Evolutionary conservation across 202 grass and related monocot species (phyloP), one percentile per base, ranked within the genome.

Genomic region (Hordeum pubiflorum): DNA sequence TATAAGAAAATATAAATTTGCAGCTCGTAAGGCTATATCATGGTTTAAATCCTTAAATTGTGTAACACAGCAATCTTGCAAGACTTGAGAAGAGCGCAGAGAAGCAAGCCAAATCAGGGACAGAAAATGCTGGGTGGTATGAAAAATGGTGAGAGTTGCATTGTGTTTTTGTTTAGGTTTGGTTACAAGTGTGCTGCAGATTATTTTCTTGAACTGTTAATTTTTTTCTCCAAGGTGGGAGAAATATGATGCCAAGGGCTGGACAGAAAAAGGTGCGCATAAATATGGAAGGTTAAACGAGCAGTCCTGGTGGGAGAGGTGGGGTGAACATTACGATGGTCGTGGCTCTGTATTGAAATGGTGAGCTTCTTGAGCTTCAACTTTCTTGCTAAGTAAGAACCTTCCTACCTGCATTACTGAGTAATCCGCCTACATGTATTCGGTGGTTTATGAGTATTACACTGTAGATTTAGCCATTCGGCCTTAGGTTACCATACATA

Each of bases 171-270:
- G 41, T 69, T 63, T 63, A 41, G 18, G 43, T 89, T 58, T 77
- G 27, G 14, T 80, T 89, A 13, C 11, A 68, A 36, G 4, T 78
- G 18, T 21, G 63, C 27, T 79, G 33, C 29, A 26, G 58, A 77
- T 20, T 44, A 34, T 74, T 62, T 40, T 4, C 6, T 69, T 86
- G 14, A 89, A 57, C 10, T 24, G 20, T 37, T 48, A 34, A 32
- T 75, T 9, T 5, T 13, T 91, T 29, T 75, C 62, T 73, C 62
- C 43, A 74, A 98, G 96, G 96, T 98, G 96, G 96, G 96, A 98
- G 64, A 98, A 98, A 82, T 93, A 98, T 76, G 96, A 98, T 88
- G 96, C 90, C 44, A 98, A 98, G 89, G 96, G 96, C 74, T 95
- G 86, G 90, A 95, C 96, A 14, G 96, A 98, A 69, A 98, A 98